A percentile compares a stretch with the other conserved stretches of the same genome.
These are phyloP conservation scores for Colletotrichum godetiae DNA, from an alignment of 2,329 filamentous ascomycete species.

Conservation along the genomic window DNA sequence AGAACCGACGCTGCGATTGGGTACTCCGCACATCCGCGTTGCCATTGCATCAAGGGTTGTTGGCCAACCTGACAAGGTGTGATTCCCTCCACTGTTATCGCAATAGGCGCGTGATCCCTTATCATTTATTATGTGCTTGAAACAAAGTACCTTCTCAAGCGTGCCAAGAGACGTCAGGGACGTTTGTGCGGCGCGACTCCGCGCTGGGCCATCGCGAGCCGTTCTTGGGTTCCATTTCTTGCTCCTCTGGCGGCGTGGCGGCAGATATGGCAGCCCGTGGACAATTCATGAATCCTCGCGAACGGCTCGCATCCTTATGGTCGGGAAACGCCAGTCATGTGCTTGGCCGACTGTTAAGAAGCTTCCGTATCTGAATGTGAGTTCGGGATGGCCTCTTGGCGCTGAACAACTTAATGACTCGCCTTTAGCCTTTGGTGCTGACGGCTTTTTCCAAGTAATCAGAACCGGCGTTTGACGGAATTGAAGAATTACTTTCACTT, in stretches of 20 bases:
- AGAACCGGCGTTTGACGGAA: too few species aligned
- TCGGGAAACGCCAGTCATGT: neutral
- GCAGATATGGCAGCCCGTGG: neutral
- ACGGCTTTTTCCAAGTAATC: neutral
- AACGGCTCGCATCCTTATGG: neutral
- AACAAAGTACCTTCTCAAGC: neutral
- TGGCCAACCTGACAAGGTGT: conserved; percentile 2
- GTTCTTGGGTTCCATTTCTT: neutral
- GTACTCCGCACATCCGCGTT: neutral
- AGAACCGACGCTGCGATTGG: neutral
- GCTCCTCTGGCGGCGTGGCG: neutral
- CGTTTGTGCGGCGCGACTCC: conserved; percentile 21
- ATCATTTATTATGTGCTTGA: neutral
- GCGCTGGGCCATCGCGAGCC: neutral
- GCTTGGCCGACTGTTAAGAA: neutral
- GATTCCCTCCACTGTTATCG: conserved; percentile 16
- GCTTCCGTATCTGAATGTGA: conserved; percentile 4
- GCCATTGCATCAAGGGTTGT: neutral
- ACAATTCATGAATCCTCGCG: neutral
- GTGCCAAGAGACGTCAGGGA: conserved; percentile 22
- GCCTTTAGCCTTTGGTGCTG: neutral
- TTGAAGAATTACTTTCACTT: too few species aligned
- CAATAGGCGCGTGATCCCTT: conserved; percentile 11
- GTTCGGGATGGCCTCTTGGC: conserved; percentile 1
- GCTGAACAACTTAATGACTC: neutral